phyloP scores from a whole-genome alignment of 1,284 basidiomycete species.

The Boletus smithii region DNA sequence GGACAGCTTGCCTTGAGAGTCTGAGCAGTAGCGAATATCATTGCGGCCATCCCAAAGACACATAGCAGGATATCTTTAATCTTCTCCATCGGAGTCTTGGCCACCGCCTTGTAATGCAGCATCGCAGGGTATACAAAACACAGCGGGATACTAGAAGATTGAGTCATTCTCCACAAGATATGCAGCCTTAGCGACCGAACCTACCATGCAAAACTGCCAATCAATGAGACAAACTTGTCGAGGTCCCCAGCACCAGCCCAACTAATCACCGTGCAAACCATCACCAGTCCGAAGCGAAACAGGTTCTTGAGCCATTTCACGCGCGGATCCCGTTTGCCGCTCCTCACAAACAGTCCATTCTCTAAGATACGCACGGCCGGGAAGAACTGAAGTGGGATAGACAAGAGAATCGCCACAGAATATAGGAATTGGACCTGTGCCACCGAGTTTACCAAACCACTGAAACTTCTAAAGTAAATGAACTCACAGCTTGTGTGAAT shows the following conservation, averaged over 20 bases:
- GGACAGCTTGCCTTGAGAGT: conserved; percentile 58
- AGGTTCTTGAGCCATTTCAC: conserved; percentile 93
- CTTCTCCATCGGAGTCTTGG: conserved; percentile 71
- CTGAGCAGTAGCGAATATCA: conserved; percentile 80
- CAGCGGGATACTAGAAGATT: conserved; percentile 70
- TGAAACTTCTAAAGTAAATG: conserved; percentile 8
- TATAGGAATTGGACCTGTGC: conserved; percentile 77
- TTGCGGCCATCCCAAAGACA: conserved; percentile 80
- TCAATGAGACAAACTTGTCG: conserved; percentile 95
- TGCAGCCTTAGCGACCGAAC: conserved; percentile 32
- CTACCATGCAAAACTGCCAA: conserved; percentile 93
- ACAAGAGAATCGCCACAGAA: conserved; percentile 91
- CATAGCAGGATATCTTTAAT: conserved; percentile 75
- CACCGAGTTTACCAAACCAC: background rate
- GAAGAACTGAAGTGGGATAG: conserved; percentile 94
- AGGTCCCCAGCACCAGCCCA: conserved; percentile 87
- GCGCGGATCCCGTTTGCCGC: conserved; percentile 69
- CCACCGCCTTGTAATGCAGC: conserved; percentile 88
- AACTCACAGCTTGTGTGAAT: conserved; percentile 81
- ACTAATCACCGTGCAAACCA: conserved; percentile 73
- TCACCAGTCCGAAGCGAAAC: conserved; percentile 78
- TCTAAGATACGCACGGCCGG: conserved; percentile 97
- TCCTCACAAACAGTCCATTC: conserved; percentile 90
- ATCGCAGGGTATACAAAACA: conserved; percentile 95
- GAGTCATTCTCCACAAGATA: conserved; percentile 11